A percentile compares a stretch with the other conserved stretches of the same genome.
These are phyloP conservation scores for Stephania japonica DNA, from an alignment of 164 flowering plant species.

Conservation along the genomic window DNA sequence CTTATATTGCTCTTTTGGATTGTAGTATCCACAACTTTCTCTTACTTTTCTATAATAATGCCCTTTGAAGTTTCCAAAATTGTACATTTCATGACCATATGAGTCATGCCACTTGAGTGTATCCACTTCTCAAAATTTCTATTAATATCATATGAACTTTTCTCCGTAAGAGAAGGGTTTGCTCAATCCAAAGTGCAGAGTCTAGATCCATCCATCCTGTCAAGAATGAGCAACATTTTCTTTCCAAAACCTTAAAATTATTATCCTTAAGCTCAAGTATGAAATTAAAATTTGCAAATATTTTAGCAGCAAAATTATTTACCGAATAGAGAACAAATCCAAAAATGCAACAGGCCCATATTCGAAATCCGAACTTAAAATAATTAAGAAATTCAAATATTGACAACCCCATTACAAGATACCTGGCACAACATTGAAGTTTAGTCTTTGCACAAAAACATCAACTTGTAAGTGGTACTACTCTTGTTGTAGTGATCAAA, in stretches of 20 bases:
- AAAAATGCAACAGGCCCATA: not conserved
- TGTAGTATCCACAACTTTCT: too few relatives aligned
- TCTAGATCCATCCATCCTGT: not conserved
- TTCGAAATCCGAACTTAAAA: not conserved
- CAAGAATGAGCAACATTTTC: not conserved
- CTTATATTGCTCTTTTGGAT: too few relatives aligned
- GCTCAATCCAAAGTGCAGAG: too few relatives aligned
- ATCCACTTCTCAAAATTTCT: too few relatives aligned
- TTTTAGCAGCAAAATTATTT: not conserved
- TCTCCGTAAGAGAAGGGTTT: too few relatives aligned
- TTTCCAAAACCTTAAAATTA: constrained; percentile 9
- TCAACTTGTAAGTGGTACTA: constrained; percentile 5
- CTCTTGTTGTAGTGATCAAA: not conserved
- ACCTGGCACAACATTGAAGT: not conserved
- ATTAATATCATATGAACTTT: too few relatives aligned
- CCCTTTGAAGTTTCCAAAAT: too few relatives aligned
- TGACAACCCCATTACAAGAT: constrained; percentile 1
- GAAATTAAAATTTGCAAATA: not conserved
- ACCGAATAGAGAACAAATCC: not conserved
- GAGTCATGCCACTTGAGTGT: too few relatives aligned
- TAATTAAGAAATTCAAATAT: not conserved
- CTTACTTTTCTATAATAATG: too few relatives aligned
- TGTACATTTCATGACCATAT: too few relatives aligned
- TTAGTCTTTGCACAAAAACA: constrained; percentile 1
- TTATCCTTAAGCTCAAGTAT: constrained; percentile 14